Conservation (phyloP, 2,329 filamentous ascomycete genomes). For the Fusarium mundagurra region DNA sequence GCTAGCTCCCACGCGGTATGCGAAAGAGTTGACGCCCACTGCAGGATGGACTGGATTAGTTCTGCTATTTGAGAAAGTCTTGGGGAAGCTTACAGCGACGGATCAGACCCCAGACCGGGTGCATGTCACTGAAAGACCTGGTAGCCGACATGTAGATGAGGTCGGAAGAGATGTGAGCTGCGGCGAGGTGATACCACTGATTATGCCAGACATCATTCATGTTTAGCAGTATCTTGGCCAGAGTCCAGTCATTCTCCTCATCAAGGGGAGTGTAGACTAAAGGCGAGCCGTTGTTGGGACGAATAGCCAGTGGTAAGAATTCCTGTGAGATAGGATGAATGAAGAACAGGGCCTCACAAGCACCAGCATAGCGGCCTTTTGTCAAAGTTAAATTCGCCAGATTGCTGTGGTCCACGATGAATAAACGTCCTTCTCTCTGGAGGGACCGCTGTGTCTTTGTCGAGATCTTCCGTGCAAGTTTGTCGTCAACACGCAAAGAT, state of each 20-base stretch:
- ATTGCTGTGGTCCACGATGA: background rate
- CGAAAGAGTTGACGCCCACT: background rate
- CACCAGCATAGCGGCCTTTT: background rate
- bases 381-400: background rate
- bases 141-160: background rate
- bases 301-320: background rate
- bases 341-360: background rate
- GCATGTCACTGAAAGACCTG: background rate
- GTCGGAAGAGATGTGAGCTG: background rate
- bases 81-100: background rate
- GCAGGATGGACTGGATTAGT: rapidly evolving
- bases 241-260: background rate
- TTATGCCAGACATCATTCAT: background rate
- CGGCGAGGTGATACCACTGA: background rate
- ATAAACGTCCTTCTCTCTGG: background rate
- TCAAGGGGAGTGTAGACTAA: background rate
- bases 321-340: background rate
- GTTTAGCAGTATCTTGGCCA: background rate
- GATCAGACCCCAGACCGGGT: background rate
- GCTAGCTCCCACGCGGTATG: background rate
- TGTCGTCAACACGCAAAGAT: background rate
- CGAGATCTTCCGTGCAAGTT: background rate
- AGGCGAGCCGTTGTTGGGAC: background rate
- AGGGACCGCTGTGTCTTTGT: background rate
- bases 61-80: rapidly evolving